Evolutionary conservation across 1,139 yeast genomes (phyloP).

Genomic region (Suhomyces wounanorum): DNA sequence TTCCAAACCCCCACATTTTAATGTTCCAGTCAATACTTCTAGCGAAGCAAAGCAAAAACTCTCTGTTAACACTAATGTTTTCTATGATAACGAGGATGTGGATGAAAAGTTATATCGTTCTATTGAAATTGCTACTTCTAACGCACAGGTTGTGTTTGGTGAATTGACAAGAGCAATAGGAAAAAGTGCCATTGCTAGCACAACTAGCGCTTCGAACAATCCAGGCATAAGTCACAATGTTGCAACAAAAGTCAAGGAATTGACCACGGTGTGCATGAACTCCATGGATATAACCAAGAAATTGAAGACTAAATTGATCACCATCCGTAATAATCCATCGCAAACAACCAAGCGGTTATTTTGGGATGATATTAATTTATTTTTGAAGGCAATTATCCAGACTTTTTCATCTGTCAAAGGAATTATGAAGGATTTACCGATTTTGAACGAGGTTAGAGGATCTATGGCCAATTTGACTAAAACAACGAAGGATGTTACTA

Average conservation of each 20-base stretch:
- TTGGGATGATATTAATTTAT: conserved; percentile 85
- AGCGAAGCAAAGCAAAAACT: conserved; percentile 30
- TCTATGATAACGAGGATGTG: conserved; percentile 49
- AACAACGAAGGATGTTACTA: conserved; percentile 88
- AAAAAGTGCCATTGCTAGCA: conserved; percentile 63
- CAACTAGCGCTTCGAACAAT: conserved; percentile 25
- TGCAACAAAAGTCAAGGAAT: conserved; percentile 70
- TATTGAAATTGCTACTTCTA: conserved; percentile 69
- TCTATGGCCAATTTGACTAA: conserved; percentile 81
- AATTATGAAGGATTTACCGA: conserved; percentile 79
- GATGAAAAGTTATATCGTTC: conserved; percentile 78
- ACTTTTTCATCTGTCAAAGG: conserved; percentile 82
- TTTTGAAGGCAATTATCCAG: conserved; percentile 79
- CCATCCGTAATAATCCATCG: conserved; percentile 53
- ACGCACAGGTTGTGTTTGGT: conserved; percentile 78
- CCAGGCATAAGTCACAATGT: conserved; percentile 40
- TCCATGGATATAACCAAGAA: conserved; percentile 80
- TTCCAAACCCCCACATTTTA: conserved; percentile 15
- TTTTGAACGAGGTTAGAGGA: conserved; percentile 76
- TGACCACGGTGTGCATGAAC: conserved; percentile 74
- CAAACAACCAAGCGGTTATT: conserved; percentile 62
- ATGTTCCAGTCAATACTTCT: conserved; percentile 11
- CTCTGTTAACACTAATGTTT: conserved; percentile 26
- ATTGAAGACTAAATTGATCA: conserved; percentile 57
- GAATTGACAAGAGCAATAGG: conserved; percentile 78